Percentiles rank a stretch among this genome's conserved stretches.
phyloP scores from a whole-genome alignment of 225 moss, liverwort and hornwort species.

The Pleurozium schreberi region DNA sequence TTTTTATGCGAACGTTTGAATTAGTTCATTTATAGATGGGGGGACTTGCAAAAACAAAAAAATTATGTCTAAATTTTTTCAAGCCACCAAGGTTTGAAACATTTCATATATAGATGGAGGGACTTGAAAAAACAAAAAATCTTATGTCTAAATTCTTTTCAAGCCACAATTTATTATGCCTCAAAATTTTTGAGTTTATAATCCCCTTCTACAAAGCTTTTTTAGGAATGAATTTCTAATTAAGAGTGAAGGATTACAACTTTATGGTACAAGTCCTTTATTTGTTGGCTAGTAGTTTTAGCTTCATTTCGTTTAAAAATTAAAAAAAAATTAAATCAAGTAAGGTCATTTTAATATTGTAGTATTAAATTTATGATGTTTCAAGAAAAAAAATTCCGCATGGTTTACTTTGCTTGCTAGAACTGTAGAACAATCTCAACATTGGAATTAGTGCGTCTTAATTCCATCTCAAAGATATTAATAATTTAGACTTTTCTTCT shows the following conservation, averaged over 20 bases:
- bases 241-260: background rate
- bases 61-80: background rate
- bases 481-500: no score
- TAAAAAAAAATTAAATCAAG: background rate
- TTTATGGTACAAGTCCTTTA: background rate
- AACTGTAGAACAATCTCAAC: no score
- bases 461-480: no score
- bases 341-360: background rate
- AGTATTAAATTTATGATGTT: background rate
- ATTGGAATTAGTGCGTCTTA: no score
- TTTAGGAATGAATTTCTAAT: background rate
- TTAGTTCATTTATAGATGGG: background rate
- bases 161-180: background rate
- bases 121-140: background rate
- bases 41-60: background rate
- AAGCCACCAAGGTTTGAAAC: no score
- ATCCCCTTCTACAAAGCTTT: background rate
- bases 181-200: background rate
- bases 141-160: background rate
- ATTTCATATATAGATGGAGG: background rate
- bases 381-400: background rate
- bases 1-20: background rate
- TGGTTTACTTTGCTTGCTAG: no score
- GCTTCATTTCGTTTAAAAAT: background rate
- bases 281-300: accelerated